Evolutionary conservation across 176 grass and related monocot species (phyloP).

Genomic region (Alopecurus myosuroides): DNA sequence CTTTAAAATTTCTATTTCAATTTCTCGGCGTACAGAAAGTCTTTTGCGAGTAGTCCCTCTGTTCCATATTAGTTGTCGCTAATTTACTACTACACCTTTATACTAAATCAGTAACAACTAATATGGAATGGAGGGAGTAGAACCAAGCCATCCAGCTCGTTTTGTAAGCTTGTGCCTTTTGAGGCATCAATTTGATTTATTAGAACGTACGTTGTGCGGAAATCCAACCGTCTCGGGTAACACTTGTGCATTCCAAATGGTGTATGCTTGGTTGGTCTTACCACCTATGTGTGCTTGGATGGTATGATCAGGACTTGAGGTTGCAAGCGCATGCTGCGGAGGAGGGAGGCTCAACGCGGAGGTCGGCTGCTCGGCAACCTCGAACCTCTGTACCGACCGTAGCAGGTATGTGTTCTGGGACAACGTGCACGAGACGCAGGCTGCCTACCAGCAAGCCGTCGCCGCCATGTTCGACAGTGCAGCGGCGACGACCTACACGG

Average conservation of each 20-base stretch:
- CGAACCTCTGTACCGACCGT: constrained; percentile 1
- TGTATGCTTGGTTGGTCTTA: neutral
- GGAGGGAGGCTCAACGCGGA: constrained; percentile 34
- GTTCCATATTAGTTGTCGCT: no score
- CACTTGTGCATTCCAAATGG: neutral
- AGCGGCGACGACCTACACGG: neutral
- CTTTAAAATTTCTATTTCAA: neutral
- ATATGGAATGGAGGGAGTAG: no score
- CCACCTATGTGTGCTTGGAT: neutral
- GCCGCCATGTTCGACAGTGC: neutral
- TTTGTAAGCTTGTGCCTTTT: neutral
- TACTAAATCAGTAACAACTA: no score
- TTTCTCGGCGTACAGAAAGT: neutral
- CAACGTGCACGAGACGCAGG: constrained; percentile 34
- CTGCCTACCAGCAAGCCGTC: neutral
- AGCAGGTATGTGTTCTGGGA: constrained; percentile 43
- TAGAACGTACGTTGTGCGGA: neutral
- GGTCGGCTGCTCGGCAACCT: neutral
- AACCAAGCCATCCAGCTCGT: neutral
- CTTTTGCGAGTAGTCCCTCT: no score
- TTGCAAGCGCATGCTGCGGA: constrained; percentile 19
- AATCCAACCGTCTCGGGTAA: neutral
- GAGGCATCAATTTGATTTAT: neutral
- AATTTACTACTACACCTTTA: no score
- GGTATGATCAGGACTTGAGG: neutral